phyloP scores from a whole-genome alignment of 331 rosid species.

The Arachis monticola region DNA sequence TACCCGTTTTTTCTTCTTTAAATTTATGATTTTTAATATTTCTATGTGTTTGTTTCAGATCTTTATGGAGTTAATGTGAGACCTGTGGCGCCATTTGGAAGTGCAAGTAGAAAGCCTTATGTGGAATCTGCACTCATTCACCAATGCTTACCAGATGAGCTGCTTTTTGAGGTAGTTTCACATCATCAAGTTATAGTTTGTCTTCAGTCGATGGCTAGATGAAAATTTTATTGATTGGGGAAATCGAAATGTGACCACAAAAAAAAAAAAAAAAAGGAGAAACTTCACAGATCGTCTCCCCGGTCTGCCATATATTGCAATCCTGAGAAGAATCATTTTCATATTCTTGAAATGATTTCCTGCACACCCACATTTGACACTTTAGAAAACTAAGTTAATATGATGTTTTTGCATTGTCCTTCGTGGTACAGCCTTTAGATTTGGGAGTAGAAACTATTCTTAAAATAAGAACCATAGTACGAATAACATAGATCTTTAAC shows the following conservation, averaged over 20 bases:
- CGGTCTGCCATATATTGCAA: too few species aligned
- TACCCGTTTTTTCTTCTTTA: background rate
- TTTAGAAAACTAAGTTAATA: background rate
- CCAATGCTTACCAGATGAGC: constrained; percentile 82
- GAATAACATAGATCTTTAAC: constrained; percentile 15
- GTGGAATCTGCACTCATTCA: constrained; percentile 79
- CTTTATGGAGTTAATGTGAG: constrained; percentile 93
- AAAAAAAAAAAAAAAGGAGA: background rate
- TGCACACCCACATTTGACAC: background rate
- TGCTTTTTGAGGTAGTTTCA: constrained; percentile 79
- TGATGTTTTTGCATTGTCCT: background rate
- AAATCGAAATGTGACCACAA: background rate
- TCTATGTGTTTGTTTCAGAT: constrained; percentile 69
- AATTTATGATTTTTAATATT: constrained; percentile 14
- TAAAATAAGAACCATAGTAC: constrained; percentile 20
- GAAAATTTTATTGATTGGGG: background rate
- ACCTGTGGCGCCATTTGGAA: constrained; percentile 95
- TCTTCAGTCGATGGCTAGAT: background rate
- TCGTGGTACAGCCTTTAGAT: constrained; percentile 10
- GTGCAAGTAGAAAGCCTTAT: constrained; percentile 73
- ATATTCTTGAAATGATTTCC: background rate
- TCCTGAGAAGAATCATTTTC: too few species aligned
- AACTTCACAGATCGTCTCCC: constrained; percentile 6
- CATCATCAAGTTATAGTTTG: constrained; percentile 13
- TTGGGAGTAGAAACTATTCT: background rate